phyloP scores from a whole-genome alignment of 176 grass and related monocot species.

The Ensete glaucum region DNA sequence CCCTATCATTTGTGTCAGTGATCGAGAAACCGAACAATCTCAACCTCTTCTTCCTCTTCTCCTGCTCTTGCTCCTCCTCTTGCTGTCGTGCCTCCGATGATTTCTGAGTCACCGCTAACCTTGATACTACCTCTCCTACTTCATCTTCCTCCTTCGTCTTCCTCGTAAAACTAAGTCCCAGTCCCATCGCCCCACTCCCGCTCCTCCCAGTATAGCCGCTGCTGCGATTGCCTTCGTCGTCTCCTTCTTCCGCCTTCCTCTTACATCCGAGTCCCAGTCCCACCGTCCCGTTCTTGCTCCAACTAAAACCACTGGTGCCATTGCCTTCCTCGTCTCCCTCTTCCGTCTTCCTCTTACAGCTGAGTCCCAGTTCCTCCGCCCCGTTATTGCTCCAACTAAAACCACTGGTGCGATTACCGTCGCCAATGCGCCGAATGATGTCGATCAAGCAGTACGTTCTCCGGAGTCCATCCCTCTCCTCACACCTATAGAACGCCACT shows the following conservation, averaged over 20 bases:
- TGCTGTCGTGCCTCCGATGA: no score
- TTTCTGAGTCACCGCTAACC: no score
- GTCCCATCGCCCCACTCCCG: neutral
- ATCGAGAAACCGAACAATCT: no score
- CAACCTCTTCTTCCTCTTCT: no score
- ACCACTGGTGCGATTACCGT: neutral
- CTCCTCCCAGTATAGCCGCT: neutral
- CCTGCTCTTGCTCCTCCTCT: no score
- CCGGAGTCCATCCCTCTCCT: neutral
- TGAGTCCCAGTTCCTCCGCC: neutral
- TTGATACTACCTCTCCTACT: neutral
- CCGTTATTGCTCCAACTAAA: neutral
- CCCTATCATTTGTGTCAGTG: no score
- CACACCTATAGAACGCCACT: neutral
- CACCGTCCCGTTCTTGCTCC: neutral
- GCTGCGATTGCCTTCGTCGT: neutral
- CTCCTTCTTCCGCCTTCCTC: neutral
- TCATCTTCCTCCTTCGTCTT: neutral
- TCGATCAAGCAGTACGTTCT: neutral
- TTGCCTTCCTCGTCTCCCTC: neutral
- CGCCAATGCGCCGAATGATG: neutral
- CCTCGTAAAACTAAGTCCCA: neutral
- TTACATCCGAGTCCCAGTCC: neutral
- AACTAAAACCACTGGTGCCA: neutral
- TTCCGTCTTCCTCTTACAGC: neutral